Evolutionary conservation across 2,329 filamentous ascomycete genomes (phyloP).

Genomic region (Microdochium bolleyi): DNA sequence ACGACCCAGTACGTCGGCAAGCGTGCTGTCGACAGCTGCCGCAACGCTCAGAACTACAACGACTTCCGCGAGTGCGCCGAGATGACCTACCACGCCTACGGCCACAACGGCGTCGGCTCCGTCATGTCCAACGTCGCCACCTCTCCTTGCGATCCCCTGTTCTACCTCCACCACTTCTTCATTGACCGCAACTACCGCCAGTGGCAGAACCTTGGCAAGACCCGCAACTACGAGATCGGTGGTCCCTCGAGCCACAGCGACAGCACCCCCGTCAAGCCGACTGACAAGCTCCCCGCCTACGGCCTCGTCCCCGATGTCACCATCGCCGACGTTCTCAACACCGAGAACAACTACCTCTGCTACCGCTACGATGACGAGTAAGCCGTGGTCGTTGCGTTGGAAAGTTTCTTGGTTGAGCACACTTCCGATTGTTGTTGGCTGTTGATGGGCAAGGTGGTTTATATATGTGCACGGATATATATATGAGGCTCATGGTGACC

Average conservation of each 20-base stretch:
- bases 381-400: neutral
- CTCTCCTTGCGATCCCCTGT: constrained; percentile 15
- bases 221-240: neutral
- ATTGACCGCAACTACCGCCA: constrained; percentile 23
- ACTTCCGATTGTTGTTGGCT: too few species aligned
- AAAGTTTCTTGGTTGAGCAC: too few species aligned
- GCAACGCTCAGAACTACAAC: constrained; percentile 17
- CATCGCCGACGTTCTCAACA: neutral
- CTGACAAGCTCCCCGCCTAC: neutral
- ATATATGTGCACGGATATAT: too few species aligned
- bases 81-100: constrained; percentile 22
- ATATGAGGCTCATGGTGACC: too few species aligned
- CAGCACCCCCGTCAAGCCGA: neutral
- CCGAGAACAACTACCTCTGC: neutral
- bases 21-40: constrained; percentile 22
- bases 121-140: constrained; percentile 24
- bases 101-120: constrained; percentile 25
- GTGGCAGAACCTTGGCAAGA: constrained; percentile 17
- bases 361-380: neutral
- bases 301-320: neutral
- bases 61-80: constrained; percentile 20
- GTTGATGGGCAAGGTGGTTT: too few species aligned
- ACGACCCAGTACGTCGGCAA: constrained; percentile 18
- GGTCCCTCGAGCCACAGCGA: neutral
- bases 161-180: constrained; percentile 16